Evolutionary conservation across 2,329 filamentous ascomycete genomes (phyloP), one percentile per base, ranked within the genome.

Genomic region (Xylaria arbuscula): DNA sequence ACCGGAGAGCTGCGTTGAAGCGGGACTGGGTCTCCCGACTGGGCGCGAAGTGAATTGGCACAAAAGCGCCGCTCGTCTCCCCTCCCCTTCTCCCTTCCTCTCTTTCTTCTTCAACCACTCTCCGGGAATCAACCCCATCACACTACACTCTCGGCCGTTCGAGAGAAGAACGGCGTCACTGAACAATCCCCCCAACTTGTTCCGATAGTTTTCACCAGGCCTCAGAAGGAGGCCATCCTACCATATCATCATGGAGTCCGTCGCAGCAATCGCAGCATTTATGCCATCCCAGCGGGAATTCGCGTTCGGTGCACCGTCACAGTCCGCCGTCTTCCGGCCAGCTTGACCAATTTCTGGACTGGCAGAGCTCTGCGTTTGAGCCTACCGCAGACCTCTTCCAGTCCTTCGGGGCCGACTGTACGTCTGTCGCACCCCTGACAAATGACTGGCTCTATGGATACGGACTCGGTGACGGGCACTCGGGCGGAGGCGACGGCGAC

Each of bases 221-320:
- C 76, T 77, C 76, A 71, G 56, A 71, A 69, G 68, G 75, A 79
- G 75, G 76, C 72, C 74, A 68, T 64, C 61, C 50, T 67, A 77
- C 47, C 66, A 77, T 79, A 75, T 74, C 76, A 70, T 40, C 66
- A 78, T 78, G 77, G 61, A 63, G 10, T 57, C 67, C 36, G 32
- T 36, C 7, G 63, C 62, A n/a, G 9, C 70, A 70, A 50, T 59
- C 51, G 15, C 55, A 65, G 64, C 62, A n/a, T 73, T 62, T 71
- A 62, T 57, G 58, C 56, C 71, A 22, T 66, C 66, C n/a, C 72
- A 72, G 32, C 17, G 22, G 62, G 53, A 58, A 70, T 62, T 70
- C 74, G 53, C 58, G 55, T 72, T 70, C 73, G 75, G 40, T 66
- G 70, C 65, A 60, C 70, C 74, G 34, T 68, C 67, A 59, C 75